Evolutionary conservation across 2,329 filamentous ascomycete genomes (phyloP).

Genomic region (Aspergillus sp.): DNA sequence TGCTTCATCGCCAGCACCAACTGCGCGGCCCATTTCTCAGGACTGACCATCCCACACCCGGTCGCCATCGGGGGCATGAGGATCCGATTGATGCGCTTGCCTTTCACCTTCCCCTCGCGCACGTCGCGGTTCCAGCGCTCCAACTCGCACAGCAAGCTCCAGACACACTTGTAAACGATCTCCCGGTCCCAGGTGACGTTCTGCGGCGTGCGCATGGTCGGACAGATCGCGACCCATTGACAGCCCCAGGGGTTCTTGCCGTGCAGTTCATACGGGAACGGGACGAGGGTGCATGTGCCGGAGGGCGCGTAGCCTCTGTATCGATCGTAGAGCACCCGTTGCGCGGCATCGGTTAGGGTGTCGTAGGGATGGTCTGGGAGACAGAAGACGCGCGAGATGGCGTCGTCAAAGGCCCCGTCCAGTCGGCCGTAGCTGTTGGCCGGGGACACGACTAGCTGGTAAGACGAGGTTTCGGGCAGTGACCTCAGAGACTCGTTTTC

Average conservation of each 20-base stretch:
- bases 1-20: conserved; percentile 53
- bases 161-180: conserved; percentile 55
- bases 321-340: conserved; percentile 46
- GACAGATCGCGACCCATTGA: conserved; percentile 50
- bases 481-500: conserved; percentile 39
- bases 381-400: conserved; percentile 51
- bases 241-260: conserved; percentile 44
- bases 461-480: conserved; percentile 37
- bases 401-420: conserved; percentile 57
- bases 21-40: conserved; percentile 52
- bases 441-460: conserved; percentile 54
- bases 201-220: conserved; percentile 53
- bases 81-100: conserved; percentile 41
- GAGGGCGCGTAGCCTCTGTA: conserved; percentile 54
- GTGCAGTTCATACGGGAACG: conserved; percentile 42
- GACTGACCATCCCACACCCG: conserved; percentile 47
- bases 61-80: conserved; percentile 56
- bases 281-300: conserved; percentile 51
- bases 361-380: conserved; percentile 45
- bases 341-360: conserved; percentile 49
- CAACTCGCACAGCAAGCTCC: conserved; percentile 51
- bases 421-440: conserved; percentile 56
- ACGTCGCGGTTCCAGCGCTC: conserved; percentile 47
- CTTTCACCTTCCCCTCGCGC: background rate
- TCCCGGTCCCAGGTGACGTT: conserved; percentile 52